Evolutionary conservation across 225 moss, liverwort and hornwort genomes (phyloP).

Genomic region (Asterella californica): DNA sequence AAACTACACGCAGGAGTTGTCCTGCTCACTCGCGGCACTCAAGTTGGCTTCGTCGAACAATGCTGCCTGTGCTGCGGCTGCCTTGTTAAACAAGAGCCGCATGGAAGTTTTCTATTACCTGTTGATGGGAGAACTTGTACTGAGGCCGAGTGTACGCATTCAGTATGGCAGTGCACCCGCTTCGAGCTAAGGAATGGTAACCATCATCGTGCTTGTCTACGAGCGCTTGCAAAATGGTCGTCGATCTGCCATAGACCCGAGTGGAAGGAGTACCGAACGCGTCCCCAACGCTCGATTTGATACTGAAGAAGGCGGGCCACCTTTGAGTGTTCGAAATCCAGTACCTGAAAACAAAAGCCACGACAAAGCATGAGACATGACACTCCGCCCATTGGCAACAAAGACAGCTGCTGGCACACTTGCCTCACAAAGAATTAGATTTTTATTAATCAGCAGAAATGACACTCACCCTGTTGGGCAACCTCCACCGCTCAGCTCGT

Average conservation of each 20-base stretch:
- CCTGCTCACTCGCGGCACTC: slow-evolving; percentile 21
- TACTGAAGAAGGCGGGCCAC: slow-evolving; percentile 38
- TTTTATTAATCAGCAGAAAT: no score
- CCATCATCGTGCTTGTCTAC: slow-evolving; percentile 34
- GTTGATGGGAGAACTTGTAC: slow-evolving; percentile 25
- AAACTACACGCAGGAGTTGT: slow-evolving; percentile 31
- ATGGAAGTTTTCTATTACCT: slow-evolving; percentile 37
- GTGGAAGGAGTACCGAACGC: slow-evolving; percentile 32
- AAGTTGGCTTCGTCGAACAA: slow-evolving; percentile 37
- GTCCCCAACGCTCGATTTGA: slow-evolving; percentile 31
- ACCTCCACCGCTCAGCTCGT: slow-evolving; percentile 33
- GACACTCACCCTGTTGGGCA: slow-evolving; percentile 42
- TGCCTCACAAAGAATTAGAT: no score
- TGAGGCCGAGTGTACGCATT: slow-evolving; percentile 34
- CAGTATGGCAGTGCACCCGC: slow-evolving; percentile 31
- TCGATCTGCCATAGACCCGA: slow-evolving; percentile 25
- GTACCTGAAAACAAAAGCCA: slow-evolving; percentile 22
- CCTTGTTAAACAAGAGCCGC: slow-evolving; percentile 13
- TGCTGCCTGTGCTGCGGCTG: slow-evolving; percentile 33
- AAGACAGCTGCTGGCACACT: no score
- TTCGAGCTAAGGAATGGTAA: slow-evolving; percentile 31
- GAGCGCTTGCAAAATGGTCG: slow-evolving; percentile 34
- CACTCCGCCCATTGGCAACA: not conserved
- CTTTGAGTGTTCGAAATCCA: slow-evolving; percentile 39
- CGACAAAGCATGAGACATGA: not conserved